Percentiles rank a stretch among this genome's conserved stretches.
Evolutionary conservation across 768 basidiomycete species (phyloP).

Genomic region (Termitomyces sp.): DNA sequence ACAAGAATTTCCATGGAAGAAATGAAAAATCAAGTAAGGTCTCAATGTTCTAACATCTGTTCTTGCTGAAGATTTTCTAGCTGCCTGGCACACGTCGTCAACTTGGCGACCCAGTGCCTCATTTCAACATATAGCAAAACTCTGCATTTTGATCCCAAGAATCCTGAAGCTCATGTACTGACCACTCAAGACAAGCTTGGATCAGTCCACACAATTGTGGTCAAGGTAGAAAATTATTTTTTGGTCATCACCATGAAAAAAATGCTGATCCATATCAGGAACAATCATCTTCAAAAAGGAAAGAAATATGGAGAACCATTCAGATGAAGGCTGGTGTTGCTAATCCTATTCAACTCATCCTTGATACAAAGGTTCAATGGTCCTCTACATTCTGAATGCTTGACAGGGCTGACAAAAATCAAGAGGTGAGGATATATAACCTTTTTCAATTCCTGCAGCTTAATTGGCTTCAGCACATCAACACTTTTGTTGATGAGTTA

Average conservation of each 20-base stretch:
- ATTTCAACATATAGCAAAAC: slow-evolving; percentile 24
- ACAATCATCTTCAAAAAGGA: slow-evolving; percentile 24
- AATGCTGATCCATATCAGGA: slow-evolving; percentile 15
- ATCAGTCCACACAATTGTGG: neutral
- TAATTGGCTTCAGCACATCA: neutral
- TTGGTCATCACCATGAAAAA: no score
- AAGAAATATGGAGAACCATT: slow-evolving; percentile 15
- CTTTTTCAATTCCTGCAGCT: neutral
- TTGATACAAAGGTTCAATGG: slow-evolving; percentile 32
- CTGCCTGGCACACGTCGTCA: slow-evolving; percentile 30
- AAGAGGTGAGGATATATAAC: neutral
- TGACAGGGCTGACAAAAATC: slow-evolving; percentile 6
- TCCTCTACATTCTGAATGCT: slow-evolving; percentile 33
- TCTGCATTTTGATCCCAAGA: slow-evolving; percentile 22
- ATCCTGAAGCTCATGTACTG: slow-evolving; percentile 21
- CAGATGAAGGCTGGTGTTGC: slow-evolving; percentile 8
- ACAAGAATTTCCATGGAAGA: neutral
- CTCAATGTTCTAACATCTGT: no score
- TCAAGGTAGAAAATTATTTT: slow-evolving; percentile 16
- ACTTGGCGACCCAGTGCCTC: slow-evolving; percentile 32
- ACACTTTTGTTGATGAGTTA: neutral
- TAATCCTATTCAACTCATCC: slow-evolving; percentile 19
- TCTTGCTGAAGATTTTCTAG: slow-evolving; percentile 14
- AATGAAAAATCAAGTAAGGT: neutral
- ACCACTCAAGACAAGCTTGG: neutral